A percentile compares a stretch with the other conserved stretches of the same genome.
These are phyloP conservation scores for Trichosporon ovoides DNA, from an alignment of 1,284 basidiomycete genomes.

Conservation along the genomic window DNA sequence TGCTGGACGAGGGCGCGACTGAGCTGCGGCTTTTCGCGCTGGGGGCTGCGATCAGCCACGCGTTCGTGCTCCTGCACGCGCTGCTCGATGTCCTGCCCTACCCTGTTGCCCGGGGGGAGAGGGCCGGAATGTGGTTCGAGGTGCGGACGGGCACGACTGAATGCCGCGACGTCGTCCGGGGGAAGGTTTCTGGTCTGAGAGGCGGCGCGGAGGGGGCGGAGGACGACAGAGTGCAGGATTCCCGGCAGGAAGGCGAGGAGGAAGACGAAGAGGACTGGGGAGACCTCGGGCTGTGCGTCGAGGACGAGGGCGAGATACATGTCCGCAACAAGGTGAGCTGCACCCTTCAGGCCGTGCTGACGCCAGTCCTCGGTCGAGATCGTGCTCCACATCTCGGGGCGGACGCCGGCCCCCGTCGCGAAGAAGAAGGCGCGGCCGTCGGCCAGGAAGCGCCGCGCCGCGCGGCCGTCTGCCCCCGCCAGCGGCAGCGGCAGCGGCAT, in stretches of 20 bases:
- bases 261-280: not conserved
- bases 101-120: constrained; percentile 32
- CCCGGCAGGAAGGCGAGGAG: too few relatives aligned
- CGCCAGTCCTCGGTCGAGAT: not conserved
- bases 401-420: not conserved
- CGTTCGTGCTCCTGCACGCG: constrained; percentile 64
- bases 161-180: constrained; percentile 67
- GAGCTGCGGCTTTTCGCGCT: constrained; percentile 71
- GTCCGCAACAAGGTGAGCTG: not conserved
- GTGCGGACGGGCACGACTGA: constrained; percentile 68
- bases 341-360: not conserved
- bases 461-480: not conserved
- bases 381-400: not conserved
- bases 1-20: constrained; percentile 74
- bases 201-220: not conserved
- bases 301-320: not conserved
- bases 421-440: constrained; percentile 2
- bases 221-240: not conserved
- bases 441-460: not conserved
- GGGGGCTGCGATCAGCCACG: constrained; percentile 80
- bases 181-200: not conserved
- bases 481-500: not conserved
- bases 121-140: constrained; percentile 62
- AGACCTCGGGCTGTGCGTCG: not conserved
- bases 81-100: constrained; percentile 71